Base-by-base conservation (phyloP, 2,329 filamentous ascomycete species). In the Fusarium nisikadoi region DNA sequence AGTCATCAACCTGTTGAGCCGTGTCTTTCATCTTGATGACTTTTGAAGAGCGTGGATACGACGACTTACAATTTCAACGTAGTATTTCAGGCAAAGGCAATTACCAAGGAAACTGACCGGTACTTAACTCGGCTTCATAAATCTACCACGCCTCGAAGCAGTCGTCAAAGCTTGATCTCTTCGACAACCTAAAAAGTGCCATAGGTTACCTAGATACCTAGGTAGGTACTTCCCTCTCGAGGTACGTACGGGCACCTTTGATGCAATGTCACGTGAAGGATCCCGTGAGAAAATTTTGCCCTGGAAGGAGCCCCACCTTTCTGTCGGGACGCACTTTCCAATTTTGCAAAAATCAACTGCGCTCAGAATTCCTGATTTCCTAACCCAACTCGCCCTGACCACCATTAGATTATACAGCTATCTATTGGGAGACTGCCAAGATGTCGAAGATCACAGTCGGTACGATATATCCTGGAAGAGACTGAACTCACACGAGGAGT, bases 401-500 rank as follows among this genome's bases (percentile, higher is more conserved):
- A 93, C 92, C 92, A 93, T 90, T 93, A 92, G 90, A 91, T 89
- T 77, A 74, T 74, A 61, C 70, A 70, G 73, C 85, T 84, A 79
- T 92, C 91, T 93, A 92, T 88, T 93, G 92, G 92, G 93, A 94
- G 93, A 94, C 92, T 92, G 91, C 89, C 89, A 91, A 85, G 78
- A 94, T 94, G 92, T 94, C 93, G 79, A 95, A 95, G 87, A 94
- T 94, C 87, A 93, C 92, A 91, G 90, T 91, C 88, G 88, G 88
- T 90, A 85, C 65, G 85, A 53, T 61, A 61, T 17, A 41, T 16
- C 31, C 42, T 29, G 43, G 35, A n/a, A n/a, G 27, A 36, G 55
- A 41, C 29, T 31, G 36, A 33, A n/a, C 56, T 29, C 33, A 20
- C 36, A 11, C 23, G 39, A 45, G 17, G 58, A 56, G 29, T 41